These are phyloP conservation scores for Hypocreales sp. DNA, from an alignment of 2,329 filamentous ascomycete species.

Conservation along the genomic window DNA sequence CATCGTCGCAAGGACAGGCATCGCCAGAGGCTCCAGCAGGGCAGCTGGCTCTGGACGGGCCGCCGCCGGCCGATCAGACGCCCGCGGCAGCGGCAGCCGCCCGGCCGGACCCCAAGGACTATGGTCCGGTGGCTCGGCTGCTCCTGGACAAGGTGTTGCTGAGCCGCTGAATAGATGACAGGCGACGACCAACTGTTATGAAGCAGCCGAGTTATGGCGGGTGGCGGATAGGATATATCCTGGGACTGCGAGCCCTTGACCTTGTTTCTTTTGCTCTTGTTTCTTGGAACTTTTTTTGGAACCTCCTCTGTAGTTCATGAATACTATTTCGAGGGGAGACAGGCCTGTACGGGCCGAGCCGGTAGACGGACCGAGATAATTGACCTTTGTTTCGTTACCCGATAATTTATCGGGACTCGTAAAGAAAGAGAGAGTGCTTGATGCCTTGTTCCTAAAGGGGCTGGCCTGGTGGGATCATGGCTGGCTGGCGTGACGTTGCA, in stretches of 20 bases:
- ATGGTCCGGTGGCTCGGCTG: constrained; percentile 1
- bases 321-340: constrained; percentile 2
- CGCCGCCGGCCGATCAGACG: background rate
- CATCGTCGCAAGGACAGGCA: too few species aligned
- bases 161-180: too few species aligned
- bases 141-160: background rate
- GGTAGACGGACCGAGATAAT: too few species aligned
- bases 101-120: background rate
- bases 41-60: background rate
- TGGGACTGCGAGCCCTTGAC: background rate
- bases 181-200: too few species aligned
- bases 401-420: too few species aligned
- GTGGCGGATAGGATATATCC: background rate
- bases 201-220: background rate
- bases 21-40: background rate
- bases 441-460: too few species aligned
- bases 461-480: too few species aligned
- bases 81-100: background rate
- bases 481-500: too few species aligned
- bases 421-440: too few species aligned
- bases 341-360: background rate
- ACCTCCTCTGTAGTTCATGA: constrained; percentile 3
- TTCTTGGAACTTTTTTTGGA: constrained; percentile 2
- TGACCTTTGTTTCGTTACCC: too few species aligned
- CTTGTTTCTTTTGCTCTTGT: background rate